Conservation (phyloP, 225 moss, liverwort and hornwort genomes). For the Physcomitrium patens region DNA sequence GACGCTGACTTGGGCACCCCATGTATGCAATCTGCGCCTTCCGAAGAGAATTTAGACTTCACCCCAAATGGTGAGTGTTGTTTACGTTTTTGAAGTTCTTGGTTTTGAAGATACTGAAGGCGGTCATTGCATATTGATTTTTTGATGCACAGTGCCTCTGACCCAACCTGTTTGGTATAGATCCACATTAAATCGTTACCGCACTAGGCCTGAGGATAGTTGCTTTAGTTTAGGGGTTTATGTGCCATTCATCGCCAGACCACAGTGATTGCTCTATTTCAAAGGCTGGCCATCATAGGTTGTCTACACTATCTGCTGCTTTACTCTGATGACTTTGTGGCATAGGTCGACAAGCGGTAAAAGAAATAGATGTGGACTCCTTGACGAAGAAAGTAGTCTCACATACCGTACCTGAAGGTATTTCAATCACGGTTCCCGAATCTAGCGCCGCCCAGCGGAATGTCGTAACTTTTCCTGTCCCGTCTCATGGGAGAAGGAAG, state of each 20-base stretch:
- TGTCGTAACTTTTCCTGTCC: neutral
- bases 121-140: no score
- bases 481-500: slow-evolving; percentile 16
- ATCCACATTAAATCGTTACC: no score
- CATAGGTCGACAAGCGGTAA: slow-evolving; percentile 22
- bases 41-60: slow-evolving; percentile 7
- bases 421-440: neutral
- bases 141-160: no score
- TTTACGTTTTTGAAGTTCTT: slow-evolving; percentile 20
- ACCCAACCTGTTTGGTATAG: no score
- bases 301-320: neutral
- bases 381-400: slow-evolving; percentile 38
- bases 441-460: neutral
- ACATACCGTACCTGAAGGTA: slow-evolving; percentile 22
- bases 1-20: no score
- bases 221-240: no score
- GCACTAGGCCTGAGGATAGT: no score
- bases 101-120: no score
- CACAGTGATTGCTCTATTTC: neutral
- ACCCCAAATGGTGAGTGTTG: slow-evolving; percentile 13
- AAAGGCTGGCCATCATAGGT: neutral
- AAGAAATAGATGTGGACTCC: slow-evolving; percentile 37
- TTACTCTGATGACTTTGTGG: neutral
- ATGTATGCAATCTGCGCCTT: neutral
- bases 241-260: no score